Percentiles rank a stretch among this genome's conserved stretches.
phyloP scores from a whole-genome alignment of 495 filamentous ascomycete species.

The Annulohypoxylon nitens region DNA sequence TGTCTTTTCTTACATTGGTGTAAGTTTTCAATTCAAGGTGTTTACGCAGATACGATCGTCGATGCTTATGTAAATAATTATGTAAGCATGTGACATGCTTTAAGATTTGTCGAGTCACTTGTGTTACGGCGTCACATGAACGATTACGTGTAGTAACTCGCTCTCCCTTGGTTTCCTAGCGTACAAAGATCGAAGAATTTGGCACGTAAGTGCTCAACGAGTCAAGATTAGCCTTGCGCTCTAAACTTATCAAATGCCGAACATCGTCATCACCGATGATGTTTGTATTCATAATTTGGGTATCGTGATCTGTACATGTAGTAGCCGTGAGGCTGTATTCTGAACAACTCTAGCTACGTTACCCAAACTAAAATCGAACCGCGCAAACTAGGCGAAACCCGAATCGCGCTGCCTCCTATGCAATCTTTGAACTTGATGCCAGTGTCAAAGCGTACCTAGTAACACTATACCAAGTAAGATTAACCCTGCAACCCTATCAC shows the following conservation, averaged over 20 bases:
- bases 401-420: background rate
- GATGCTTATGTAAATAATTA: background rate
- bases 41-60: background rate
- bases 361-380: background rate
- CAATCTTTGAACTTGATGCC: background rate
- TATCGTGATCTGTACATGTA: background rate
- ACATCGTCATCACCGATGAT: background rate
- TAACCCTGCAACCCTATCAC: background rate
- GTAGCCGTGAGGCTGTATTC: constrained; percentile 6
- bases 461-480: background rate
- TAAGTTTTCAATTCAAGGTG: background rate
- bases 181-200: background rate
- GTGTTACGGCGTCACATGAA: background rate
- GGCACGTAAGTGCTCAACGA: background rate
- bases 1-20: background rate
- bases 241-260: background rate
- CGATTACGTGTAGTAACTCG: background rate
- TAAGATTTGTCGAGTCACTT: background rate
- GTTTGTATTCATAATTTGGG: background rate
- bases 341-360: background rate
- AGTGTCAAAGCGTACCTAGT: background rate
- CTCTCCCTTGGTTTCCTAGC: background rate
- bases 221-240: background rate
- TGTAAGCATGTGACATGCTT: background rate
- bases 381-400: background rate